Base-by-base conservation (phyloP, 2,329 filamentous ascomycete genomes). In the Basipetospora chlamydospora region DNA sequence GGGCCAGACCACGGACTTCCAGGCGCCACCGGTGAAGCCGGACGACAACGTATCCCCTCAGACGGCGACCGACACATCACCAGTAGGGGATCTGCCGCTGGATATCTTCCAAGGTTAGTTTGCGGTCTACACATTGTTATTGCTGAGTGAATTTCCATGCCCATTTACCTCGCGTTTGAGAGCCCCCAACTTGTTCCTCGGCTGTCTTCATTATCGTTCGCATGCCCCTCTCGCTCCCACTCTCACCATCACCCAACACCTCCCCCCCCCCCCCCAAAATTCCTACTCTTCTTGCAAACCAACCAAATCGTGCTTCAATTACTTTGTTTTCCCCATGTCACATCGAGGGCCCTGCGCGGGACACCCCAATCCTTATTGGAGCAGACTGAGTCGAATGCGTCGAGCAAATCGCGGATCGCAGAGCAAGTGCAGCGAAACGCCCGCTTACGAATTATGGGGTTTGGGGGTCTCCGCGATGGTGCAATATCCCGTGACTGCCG, bases 401-500 rank as follows among this genome's bases (percentile, higher is more conserved):
- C n/a, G n/a, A n/a, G n/a, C n/a, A n/a, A n/a, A n/a, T n/a, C n/a
- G n/a, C n/a, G n/a, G n/a, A n/a, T n/a, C n/a, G n/a, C n/a, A n/a
- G n/a, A n/a, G n/a, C n/a, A n/a, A n/a, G n/a, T n/a, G n/a, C n/a
- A n/a, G n/a, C n/a, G n/a, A n/a, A n/a, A n/a, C n/a, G n/a, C n/a
- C n/a, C 43, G 53, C 56, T 58, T 56, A 58, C 59, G 61, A 65
- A 62, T 63, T n/a, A n/a, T n/a, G n/a, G n/a, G n/a, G n/a, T n/a
- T n/a, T 53, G 52, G 34, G 36, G 33, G 26, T 15, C 30, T 46
- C 47, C 51, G 47, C 55, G 61, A 74, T 74, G 67, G 63, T 67
- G 70, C 67, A 64, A 75, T 74, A 67, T 55, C 69, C 61, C 68
- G 68, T 73, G 70, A 73, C 63, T 57, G 60, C 41, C 21, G 23